phyloP scores from a whole-genome alignment of 1,139 yeast species.

The Debaryomyces nepalensis region DNA sequence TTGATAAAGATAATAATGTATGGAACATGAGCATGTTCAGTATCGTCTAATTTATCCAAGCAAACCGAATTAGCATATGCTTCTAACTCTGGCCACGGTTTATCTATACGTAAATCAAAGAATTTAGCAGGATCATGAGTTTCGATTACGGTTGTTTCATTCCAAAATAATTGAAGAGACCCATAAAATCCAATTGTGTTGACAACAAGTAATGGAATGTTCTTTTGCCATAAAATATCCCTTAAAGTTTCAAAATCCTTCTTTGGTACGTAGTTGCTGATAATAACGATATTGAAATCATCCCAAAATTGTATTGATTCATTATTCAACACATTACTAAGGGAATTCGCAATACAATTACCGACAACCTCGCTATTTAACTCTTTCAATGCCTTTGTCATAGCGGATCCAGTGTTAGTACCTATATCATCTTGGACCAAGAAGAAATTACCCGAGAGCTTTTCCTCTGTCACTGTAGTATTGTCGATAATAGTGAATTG shows the following conservation, averaged over 20 bases:
- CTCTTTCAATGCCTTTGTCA: constrained; percentile 50
- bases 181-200: constrained; percentile 72
- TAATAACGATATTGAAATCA: constrained; percentile 57
- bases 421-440: constrained; percentile 53
- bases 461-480: constrained; percentile 41
- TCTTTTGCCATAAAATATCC: constrained; percentile 43
- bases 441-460: constrained; percentile 67
- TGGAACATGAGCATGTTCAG: constrained; percentile 73
- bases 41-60: constrained; percentile 48
- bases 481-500: constrained; percentile 63
- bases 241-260: constrained; percentile 32
- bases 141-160: constrained; percentile 68
- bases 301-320: constrained; percentile 47
- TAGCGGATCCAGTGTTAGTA: constrained; percentile 39
- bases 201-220: constrained; percentile 59
- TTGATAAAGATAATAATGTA: constrained; percentile 68
- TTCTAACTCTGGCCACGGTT: constrained; percentile 77
- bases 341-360: constrained; percentile 26
- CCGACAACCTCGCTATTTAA: constrained; percentile 66
- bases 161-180: constrained; percentile 53
- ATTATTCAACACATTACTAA: constrained; percentile 24
- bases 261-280: constrained; percentile 38
- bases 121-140: constrained; percentile 71
- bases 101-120: constrained; percentile 70
- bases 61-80: constrained; percentile 56